Conservation (phyloP, 768 basidiomycete genomes). For the Rhizopogon rudus region DNA sequence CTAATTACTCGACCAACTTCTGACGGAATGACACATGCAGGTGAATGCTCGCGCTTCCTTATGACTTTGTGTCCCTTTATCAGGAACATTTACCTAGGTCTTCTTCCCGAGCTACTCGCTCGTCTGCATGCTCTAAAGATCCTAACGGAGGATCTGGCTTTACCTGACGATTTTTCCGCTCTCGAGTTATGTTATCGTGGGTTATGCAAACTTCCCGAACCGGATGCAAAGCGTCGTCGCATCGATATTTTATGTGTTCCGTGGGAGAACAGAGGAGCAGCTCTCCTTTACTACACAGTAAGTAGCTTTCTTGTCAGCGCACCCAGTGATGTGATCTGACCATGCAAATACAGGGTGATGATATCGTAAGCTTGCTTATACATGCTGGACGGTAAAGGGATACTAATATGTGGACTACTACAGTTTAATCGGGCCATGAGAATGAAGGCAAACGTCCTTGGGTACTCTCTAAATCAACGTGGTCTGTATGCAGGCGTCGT, state of each 20-base stretch:
- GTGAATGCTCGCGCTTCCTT: constrained; percentile 29
- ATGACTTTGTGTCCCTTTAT: constrained; percentile 3
- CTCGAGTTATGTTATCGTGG: constrained; percentile 82
- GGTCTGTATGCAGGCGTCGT: constrained; percentile 73
- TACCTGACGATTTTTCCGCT: constrained; percentile 61
- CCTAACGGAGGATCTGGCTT: constrained; percentile 74
- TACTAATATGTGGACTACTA: background rate
- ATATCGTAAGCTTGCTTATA: constrained; percentile 56
- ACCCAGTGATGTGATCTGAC: background rate
- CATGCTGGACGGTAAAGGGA: background rate
- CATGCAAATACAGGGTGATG: constrained; percentile 59
- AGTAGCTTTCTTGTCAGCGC: constrained; percentile 17
- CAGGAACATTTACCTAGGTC: constrained; percentile 33
- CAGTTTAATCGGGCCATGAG: constrained; percentile 92
- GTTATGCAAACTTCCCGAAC: constrained; percentile 55
- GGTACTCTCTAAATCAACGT: constrained; percentile 84
- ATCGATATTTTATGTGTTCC: constrained; percentile 87
- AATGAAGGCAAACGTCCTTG: constrained; percentile 73
- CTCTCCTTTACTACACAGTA: constrained; percentile 89
- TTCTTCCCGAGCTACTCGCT: constrained; percentile 55
- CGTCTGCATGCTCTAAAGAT: constrained; percentile 53
- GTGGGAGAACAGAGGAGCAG: constrained; percentile 74
- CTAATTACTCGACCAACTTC: constrained; percentile 70
- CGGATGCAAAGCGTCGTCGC: constrained; percentile 50
- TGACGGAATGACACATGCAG: constrained; percentile 73